Evolutionary conservation across 1,284 basidiomycete species (phyloP).

Genomic region (Inonotus hispidus): DNA sequence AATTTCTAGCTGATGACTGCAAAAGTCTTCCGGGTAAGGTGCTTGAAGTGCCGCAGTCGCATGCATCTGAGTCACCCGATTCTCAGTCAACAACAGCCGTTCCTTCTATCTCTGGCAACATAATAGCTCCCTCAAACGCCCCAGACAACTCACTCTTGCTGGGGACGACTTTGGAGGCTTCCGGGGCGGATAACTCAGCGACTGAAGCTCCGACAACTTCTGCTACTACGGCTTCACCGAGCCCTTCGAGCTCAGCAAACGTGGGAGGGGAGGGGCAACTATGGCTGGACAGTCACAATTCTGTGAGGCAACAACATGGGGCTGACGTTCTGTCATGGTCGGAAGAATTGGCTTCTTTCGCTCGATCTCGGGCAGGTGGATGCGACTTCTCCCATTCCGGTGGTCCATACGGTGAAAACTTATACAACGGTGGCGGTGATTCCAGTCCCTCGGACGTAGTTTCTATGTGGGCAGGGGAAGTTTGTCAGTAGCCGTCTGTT

Average conservation of each 20-base stretch:
- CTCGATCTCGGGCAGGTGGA: slow-evolving; percentile 42
- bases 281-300: slow-evolving; percentile 46
- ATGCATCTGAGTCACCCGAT: too few species aligned
- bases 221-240: background rate
- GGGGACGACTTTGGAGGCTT: background rate
- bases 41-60: too few species aligned
- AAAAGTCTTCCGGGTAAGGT: too few species aligned
- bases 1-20: too few species aligned
- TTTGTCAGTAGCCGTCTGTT: slow-evolving; percentile 17
- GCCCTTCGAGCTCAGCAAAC: background rate
- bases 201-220: background rate
- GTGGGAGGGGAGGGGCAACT: slow-evolving; percentile 19
- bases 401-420: slow-evolving; percentile 46
- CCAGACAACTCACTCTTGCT: background rate
- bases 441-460: slow-evolving; percentile 37
- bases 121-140: background rate
- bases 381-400: slow-evolving; percentile 42
- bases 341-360: slow-evolving; percentile 36
- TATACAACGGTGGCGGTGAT: slow-evolving; percentile 47
- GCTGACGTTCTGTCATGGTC: slow-evolving; percentile 45
- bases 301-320: slow-evolving; percentile 36
- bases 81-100: too few species aligned
- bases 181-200: background rate
- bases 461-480: slow-evolving; percentile 24
- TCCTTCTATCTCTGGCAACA: background rate